Percentiles rank a stretch among this genome's conserved stretches.
Evolutionary conservation across 495 filamentous ascomycete species (phyloP).

Genomic region (Pyrenula massariospora): DNA sequence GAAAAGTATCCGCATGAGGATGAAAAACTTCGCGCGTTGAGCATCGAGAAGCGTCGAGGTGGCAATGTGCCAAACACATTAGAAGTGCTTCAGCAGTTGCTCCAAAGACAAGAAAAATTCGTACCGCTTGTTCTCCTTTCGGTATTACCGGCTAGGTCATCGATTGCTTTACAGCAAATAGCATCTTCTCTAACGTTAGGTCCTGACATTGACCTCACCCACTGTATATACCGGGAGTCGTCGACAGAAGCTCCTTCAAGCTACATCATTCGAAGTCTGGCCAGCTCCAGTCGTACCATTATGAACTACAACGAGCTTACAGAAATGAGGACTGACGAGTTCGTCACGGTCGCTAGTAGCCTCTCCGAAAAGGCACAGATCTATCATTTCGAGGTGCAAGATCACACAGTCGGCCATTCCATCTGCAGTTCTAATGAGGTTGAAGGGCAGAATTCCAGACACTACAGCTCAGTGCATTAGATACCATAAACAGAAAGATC

Average conservation of each 20-base stretch:
- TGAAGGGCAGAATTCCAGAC: slow-evolving; percentile 53
- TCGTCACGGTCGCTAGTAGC: slow-evolving; percentile 20
- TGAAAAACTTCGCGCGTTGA: slow-evolving; percentile 56
- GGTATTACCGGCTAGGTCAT: slow-evolving; percentile 29
- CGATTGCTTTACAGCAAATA: slow-evolving; percentile 27
- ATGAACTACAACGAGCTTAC: slow-evolving; percentile 58
- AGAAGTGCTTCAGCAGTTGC: slow-evolving; percentile 54
- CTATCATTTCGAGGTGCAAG: slow-evolving; percentile 63
- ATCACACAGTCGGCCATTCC: slow-evolving; percentile 5
- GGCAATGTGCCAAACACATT: slow-evolving; percentile 64
- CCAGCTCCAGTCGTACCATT: slow-evolving; percentile 51
- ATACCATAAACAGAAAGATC: slow-evolving; percentile 36
- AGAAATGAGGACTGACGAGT: slow-evolving; percentile 52
- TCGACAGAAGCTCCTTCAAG: slow-evolving; percentile 50
- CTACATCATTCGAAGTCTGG: slow-evolving; percentile 55
- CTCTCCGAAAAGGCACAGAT: slow-evolving; percentile 9
- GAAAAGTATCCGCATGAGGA: slow-evolving; percentile 57
- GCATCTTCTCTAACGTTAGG: slow-evolving; percentile 21
- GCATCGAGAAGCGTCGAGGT: slow-evolving; percentile 46
- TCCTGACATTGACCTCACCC: slow-evolving; percentile 30
- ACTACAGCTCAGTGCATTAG: slow-evolving; percentile 50
- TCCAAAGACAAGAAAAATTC: slow-evolving; percentile 6
- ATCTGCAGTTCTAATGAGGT: not conserved
- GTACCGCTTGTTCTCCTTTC: slow-evolving; percentile 25
- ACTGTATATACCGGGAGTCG: slow-evolving; percentile 47